These are phyloP conservation scores for Colletotrichum salicis DNA, from an alignment of 2,329 filamentous ascomycete genomes.

Conservation along the genomic window DNA sequence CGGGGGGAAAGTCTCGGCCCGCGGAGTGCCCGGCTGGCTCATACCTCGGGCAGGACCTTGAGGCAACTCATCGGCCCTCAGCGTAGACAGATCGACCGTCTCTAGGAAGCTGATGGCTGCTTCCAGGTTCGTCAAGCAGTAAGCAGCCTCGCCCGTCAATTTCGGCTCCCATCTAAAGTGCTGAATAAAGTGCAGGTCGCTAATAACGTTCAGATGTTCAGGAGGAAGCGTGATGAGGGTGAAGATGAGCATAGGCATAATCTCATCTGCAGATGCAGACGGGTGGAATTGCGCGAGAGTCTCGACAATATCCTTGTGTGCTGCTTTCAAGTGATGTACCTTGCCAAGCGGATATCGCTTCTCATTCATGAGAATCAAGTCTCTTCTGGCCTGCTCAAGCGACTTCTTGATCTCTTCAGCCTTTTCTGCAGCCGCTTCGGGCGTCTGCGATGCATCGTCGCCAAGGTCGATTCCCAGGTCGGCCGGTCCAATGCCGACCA, in stretches of 20 bases:
- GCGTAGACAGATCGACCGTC: conserved; percentile 90
- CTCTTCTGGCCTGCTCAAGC: conserved; percentile 76
- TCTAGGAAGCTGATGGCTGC: conserved; percentile 94
- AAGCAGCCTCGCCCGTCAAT: conserved; percentile 92
- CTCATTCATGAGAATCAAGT: conserved; percentile 84
- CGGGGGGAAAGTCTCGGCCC: conserved; percentile 66
- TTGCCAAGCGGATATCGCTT: conserved; percentile 91
- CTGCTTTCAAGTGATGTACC: conserved; percentile 85
- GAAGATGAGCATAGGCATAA: conserved; percentile 96
- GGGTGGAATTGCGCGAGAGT: conserved; percentile 75
- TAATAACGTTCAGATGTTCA: conserved; percentile 87
- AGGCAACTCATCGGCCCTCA: conserved; percentile 81
- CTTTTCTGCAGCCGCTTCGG: conserved; percentile 68
- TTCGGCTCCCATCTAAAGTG: conserved; percentile 87
- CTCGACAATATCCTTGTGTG: conserved; percentile 95
- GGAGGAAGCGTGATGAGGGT: conserved; percentile 91
- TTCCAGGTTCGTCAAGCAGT: conserved; percentile 95
- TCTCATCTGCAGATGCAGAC: conserved; percentile 94
- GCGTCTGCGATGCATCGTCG: conserved; percentile 61
- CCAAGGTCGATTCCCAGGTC: conserved; percentile 85
- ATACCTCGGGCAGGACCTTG: conserved; percentile 71
- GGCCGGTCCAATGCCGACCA: conserved; percentile 90
- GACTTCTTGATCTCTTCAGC: conserved; percentile 76
- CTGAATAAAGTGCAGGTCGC: conserved; percentile 95
- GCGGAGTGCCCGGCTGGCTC: conserved; percentile 59